Evolutionary conservation across 2,329 filamentous ascomycete genomes (phyloP).

Genomic region (Pseudovirgaria hyperparasitica): DNA sequence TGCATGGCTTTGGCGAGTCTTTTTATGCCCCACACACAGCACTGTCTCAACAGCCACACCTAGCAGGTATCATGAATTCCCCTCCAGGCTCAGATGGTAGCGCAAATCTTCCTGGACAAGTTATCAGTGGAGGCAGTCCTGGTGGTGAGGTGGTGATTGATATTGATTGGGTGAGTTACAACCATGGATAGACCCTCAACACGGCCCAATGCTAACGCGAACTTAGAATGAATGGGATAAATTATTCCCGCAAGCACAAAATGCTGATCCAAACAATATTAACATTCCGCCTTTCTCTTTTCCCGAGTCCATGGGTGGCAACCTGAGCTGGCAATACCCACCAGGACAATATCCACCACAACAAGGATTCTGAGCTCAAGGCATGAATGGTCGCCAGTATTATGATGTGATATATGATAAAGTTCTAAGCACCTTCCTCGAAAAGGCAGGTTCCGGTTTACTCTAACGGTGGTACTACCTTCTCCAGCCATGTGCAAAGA

Average conservation of each 20-base stretch:
- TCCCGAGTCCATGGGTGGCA: too few species aligned
- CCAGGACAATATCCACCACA: constrained; percentile 1
- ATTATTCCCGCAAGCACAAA: constrained; percentile 26
- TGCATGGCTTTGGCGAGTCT: neutral
- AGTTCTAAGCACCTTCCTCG: too few species aligned
- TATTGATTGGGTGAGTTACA: constrained; percentile 52
- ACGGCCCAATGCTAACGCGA: neutral
- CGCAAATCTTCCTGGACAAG: neutral
- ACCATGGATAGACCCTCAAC: neutral
- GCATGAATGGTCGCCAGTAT: constrained; percentile 1
- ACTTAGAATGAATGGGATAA: constrained; percentile 33
- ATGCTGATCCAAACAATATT: constrained; percentile 13
- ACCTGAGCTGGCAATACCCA: too few species aligned
- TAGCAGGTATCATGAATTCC: neutral
- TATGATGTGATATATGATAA: too few species aligned
- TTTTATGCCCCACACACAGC: neutral
- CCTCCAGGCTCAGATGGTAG: neutral
- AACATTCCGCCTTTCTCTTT: constrained; percentile 23
- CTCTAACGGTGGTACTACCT: constrained; percentile 25
- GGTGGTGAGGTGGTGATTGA: constrained; percentile 27
- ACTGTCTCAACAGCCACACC: neutral
- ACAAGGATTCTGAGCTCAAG: too few species aligned
- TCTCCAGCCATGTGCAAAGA: constrained; percentile 30
- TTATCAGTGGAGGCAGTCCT: constrained; percentile 8
- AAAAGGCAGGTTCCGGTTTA: too few species aligned